phyloP scores from a whole-genome alignment of 116 monocot genomes.

The Trichopus zeylanicus region DNA sequence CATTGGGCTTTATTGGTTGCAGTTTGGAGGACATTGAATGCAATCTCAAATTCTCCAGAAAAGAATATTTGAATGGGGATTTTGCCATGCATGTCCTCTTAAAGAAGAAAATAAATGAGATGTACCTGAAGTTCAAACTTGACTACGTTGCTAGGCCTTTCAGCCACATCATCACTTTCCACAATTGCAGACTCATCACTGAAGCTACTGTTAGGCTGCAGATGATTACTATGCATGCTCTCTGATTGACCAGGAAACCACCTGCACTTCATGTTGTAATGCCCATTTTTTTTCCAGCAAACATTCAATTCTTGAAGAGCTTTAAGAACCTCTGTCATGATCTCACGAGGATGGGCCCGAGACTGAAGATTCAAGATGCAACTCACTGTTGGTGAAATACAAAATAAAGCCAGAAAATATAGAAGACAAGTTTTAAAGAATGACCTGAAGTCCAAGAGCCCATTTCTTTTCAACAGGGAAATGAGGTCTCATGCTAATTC shows the following conservation, averaged over 20 bases:
- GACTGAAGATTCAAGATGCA: slow-evolving; percentile 15
- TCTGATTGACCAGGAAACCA: slow-evolving; percentile 18
- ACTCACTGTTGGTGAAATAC: background rate
- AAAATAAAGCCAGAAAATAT: background rate
- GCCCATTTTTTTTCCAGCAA: slow-evolving; percentile 42
- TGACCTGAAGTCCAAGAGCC: slow-evolving; percentile 95
- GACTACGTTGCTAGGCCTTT: slow-evolving; percentile 9
- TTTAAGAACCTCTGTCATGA: slow-evolving; percentile 45
- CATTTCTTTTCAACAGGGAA: slow-evolving; percentile 72
- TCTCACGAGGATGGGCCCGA: slow-evolving; percentile 36
- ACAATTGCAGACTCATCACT: slow-evolving; percentile 21
- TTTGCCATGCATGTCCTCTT: no score
- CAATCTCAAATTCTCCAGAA: no score
- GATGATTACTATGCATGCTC: slow-evolving; percentile 8
- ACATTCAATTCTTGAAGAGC: slow-evolving; percentile 45
- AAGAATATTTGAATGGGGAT: no score
- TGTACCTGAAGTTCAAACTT: slow-evolving; percentile 49
- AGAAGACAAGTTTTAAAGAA: background rate
- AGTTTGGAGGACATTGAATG: no score
- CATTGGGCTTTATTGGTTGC: no score
- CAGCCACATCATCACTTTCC: slow-evolving; percentile 19
- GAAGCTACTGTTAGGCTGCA: slow-evolving; percentile 20
- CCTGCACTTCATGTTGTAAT: slow-evolving; percentile 45
- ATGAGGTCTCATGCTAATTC: slow-evolving; percentile 32
- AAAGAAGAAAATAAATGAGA: no score